phyloP scores from a whole-genome alignment of 2,329 filamentous ascomycete species.

The Pseudopyrenochaeta lycopersici region DNA sequence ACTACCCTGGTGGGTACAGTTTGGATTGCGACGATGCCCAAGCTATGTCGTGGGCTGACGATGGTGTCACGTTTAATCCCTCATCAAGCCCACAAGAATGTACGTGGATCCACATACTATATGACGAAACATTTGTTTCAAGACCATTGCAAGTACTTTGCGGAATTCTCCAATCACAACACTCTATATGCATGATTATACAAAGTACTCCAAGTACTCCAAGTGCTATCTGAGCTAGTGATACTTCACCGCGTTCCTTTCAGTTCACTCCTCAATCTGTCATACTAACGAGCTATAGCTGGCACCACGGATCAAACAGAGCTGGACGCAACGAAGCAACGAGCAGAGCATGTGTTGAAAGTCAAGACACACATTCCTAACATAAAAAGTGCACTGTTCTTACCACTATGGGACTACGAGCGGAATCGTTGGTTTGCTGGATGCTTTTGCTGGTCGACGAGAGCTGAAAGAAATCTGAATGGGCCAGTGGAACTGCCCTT shows the following conservation, averaged over 20 bases:
- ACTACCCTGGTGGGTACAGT: constrained; percentile 14
- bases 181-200: too few species aligned
- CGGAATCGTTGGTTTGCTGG: constrained; percentile 36
- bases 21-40: constrained; percentile 8
- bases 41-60: neutral
- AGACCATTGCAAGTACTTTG: too few species aligned
- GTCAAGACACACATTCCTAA: constrained; percentile 59
- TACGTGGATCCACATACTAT: neutral
- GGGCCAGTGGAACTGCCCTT: constrained; percentile 27
- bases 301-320: neutral
- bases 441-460: constrained; percentile 33
- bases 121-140: too few species aligned
- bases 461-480: constrained; percentile 24
- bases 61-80: neutral
- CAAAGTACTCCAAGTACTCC: neutral
- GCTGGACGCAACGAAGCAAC: neutral
- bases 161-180: too few species aligned
- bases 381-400: constrained; percentile 33
- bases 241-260: neutral
- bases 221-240: neutral
- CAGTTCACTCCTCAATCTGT: neutral
- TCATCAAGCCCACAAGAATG: neutral
- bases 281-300: neutral
- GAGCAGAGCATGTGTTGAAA: neutral
- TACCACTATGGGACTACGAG: constrained; percentile 43